A percentile compares a stretch with the other conserved stretches of the same genome.
Evolutionary conservation across 176 grass and related monocot genomes (phyloP).

Genomic region (Areca catechu): DNA sequence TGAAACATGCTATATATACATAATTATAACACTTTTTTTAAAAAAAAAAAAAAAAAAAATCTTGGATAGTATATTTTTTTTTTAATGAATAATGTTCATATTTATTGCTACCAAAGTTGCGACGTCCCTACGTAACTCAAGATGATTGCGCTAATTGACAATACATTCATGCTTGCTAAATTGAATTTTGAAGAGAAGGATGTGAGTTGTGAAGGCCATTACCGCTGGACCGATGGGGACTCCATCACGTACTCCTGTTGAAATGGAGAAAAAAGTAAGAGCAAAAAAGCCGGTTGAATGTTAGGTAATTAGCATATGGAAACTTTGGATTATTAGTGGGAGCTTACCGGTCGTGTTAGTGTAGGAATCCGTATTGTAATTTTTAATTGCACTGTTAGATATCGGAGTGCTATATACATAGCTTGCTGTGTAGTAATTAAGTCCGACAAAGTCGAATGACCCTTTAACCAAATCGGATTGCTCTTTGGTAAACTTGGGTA

Average conservation of each 20-base stretch:
- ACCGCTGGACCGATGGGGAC: conserved; percentile 23
- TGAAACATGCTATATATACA: too few species aligned
- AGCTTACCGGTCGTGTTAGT: conserved; percentile 6
- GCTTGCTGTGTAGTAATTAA: conserved; percentile 36
- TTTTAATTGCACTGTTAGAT: neutral
- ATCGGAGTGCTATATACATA: conserved; percentile 13
- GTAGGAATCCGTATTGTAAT: conserved; percentile 18
- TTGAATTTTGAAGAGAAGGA: too few species aligned
- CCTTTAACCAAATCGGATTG: conserved; percentile 30
- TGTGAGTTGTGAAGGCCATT: neutral
- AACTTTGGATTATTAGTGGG: too few species aligned
- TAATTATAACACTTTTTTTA: too few species aligned
- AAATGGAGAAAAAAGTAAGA: neutral
- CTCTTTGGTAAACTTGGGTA: conserved; percentile 27
- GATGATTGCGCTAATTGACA: too few species aligned
- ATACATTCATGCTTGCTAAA: too few species aligned
- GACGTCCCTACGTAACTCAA: too few species aligned
- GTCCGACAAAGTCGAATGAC: conserved; percentile 33
- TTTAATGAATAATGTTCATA: too few species aligned
- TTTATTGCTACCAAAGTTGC: too few species aligned
- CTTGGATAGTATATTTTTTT: too few species aligned
- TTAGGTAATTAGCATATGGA: too few species aligned
- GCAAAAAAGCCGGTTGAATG: neutral
- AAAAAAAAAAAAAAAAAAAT: too few species aligned
- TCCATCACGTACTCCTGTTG: conserved; percentile 12